Evolutionary conservation across 2,329 filamentous ascomycete genomes (phyloP).

Genomic region (Cladosporium phlei): DNA sequence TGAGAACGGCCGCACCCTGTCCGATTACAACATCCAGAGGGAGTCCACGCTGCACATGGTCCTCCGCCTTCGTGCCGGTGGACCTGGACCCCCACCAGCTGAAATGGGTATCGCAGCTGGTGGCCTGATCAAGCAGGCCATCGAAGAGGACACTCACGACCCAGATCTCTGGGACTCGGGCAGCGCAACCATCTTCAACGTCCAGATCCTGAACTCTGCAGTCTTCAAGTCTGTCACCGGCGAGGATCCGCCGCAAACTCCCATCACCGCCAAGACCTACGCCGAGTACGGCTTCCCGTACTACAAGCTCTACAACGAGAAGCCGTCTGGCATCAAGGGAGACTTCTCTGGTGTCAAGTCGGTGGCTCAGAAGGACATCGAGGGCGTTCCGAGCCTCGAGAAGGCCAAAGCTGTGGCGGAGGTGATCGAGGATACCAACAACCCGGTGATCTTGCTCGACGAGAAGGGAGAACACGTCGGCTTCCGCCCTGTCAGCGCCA

Average conservation of each 20-base stretch:
- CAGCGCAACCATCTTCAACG: constrained; percentile 33
- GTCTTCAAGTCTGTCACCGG: constrained; percentile 37
- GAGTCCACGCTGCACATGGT: constrained; percentile 33
- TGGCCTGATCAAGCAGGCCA: constrained; percentile 39
- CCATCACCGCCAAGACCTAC: constrained; percentile 35
- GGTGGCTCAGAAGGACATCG: constrained; percentile 24
- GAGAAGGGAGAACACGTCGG: constrained; percentile 14
- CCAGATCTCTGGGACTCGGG: constrained; percentile 30
- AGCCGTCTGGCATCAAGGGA: constrained; percentile 25
- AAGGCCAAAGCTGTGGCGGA: constrained; percentile 16
- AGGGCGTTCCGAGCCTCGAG: constrained; percentile 14
- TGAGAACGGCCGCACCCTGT: constrained; percentile 83
- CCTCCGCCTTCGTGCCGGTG: constrained; percentile 21
- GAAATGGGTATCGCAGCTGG: constrained; percentile 39
- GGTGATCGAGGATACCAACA: constrained; percentile 16
- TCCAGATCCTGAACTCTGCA: constrained; percentile 38
- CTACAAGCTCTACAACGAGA: constrained; percentile 32
- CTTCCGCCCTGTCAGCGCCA: constrained; percentile 20
- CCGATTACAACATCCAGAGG: constrained; percentile 81
- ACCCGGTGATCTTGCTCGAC: constrained; percentile 21
- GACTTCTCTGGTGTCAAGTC: constrained; percentile 28
- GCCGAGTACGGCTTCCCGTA: constrained; percentile 33
- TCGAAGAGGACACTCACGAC: constrained; percentile 28
- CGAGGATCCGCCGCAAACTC: constrained; percentile 29
- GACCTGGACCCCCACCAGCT: background rate